Conservation (phyloP, 306 rosid species). For the Acmispon strigosus region DNA sequence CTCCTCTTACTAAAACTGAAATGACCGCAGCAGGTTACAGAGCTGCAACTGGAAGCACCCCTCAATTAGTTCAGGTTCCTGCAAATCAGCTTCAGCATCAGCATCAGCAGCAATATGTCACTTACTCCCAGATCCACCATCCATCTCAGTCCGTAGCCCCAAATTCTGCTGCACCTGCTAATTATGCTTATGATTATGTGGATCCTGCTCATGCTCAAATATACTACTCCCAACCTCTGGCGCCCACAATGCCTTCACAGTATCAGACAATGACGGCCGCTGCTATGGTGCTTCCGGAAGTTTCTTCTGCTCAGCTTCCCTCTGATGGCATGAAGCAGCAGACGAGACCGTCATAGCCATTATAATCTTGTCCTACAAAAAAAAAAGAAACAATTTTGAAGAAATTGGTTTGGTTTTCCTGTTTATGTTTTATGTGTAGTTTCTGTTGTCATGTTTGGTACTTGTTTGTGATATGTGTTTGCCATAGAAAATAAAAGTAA, state of each 20-base stretch:
- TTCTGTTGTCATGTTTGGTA: conserved; percentile 46
- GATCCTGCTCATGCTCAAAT: conserved; percentile 72
- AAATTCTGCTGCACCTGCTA: conserved; percentile 37
- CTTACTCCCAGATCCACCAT: conserved; percentile 77
- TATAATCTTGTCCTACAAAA: conserved; percentile 21
- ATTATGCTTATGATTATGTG: conserved; percentile 58
- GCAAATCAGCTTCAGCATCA: conserved; percentile 77
- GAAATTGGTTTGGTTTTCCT: conserved; percentile 44
- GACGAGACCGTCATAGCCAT: conserved; percentile 68
- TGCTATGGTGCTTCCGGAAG: conserved; percentile 46
- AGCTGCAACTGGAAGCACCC: conserved; percentile 50
- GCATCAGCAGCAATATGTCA: conserved; percentile 69
- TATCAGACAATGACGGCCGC: conserved; percentile 82
- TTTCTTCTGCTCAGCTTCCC: conserved; percentile 54
- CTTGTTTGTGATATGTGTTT: conserved; percentile 73
- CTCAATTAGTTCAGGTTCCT: conserved; percentile 72
- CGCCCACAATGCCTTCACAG: conserved; percentile 73
- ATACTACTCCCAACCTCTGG: conserved; percentile 72
- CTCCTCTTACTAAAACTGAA: conserved; percentile 62
- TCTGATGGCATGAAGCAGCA: conserved; percentile 76
- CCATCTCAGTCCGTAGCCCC: conserved; percentile 76
- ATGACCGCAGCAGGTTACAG: conserved; percentile 60
- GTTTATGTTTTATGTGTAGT: conserved; percentile 35
- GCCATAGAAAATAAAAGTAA: conserved; percentile 73
- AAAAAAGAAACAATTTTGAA: conserved; percentile 78